Base-by-base conservation (phyloP, 2,329 filamentous ascomycete species). In the Curvularia sp. region DNA sequence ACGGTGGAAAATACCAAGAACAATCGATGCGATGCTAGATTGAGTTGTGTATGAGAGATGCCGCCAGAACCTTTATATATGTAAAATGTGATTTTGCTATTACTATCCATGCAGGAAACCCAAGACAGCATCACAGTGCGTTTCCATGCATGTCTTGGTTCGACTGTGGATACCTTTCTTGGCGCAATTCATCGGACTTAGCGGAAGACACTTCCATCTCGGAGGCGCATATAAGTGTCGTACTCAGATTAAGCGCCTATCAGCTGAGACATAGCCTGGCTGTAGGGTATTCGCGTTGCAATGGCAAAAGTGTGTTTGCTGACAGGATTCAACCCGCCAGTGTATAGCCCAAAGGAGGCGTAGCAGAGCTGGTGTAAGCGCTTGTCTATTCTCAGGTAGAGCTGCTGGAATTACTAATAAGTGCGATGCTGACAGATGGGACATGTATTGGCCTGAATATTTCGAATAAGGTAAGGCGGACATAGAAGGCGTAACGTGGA, bases 231-330 rank as follows among this genome's bases (percentile, higher is more conserved):
- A 27, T 23, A 10, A 25, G 12, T 25, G 15, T 21, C n/a, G 23
- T 27, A 15, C 10, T 21, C 19, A 7, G 9, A 19, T 13, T 13
- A 53, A 47, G 49, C 30, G 54, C 54, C 53, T 53, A 52, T 53
- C 30, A 28, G 27, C 49, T 21, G 53, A 34, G 15, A 47, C 25
- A 12, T 28, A 15, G 6, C 15, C 19, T 46, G 39, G 8, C n/a
- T 45, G n/a, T 28, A 21, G 21, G 5, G 13, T 51, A 5, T 15
- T 10, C 21, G 32, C 27, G 19, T 23, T 9, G 8, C 1, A 12
- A 19, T 2, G 28, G 18, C 3, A n/a, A 12, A 19, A 27, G 28
- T 25, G 27, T 10, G 27, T 9, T 21, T 47, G 43, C 28, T 32
- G 43, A 41, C 27, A 10, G n/a, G 13, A 3, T 23, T 21, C 19